These are phyloP conservation scores for Chrysoporthe austroafricana DNA, from an alignment of 2,329 filamentous ascomycete genomes.

Conservation along the genomic window DNA sequence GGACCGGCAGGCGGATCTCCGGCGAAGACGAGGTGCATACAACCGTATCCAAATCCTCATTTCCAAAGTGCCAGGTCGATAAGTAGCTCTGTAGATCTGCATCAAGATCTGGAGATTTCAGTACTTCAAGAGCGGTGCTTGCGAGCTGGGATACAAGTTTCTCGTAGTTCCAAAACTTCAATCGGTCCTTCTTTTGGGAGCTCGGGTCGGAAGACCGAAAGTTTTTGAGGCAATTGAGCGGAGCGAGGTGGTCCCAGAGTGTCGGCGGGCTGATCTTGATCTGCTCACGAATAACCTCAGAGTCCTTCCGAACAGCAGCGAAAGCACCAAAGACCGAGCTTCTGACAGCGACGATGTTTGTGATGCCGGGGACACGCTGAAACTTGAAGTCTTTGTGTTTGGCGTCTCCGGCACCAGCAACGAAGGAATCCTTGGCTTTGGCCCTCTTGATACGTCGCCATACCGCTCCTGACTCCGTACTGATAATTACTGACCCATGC, in stretches of 20 bases:
- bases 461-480: conserved; percentile 88
- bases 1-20: conserved; percentile 75
- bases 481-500: conserved; percentile 92
- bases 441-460: conserved; percentile 85
- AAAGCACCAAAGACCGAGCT: conserved; percentile 91
- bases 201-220: conserved; percentile 53
- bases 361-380: conserved; percentile 84
- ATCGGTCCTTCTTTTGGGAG: conserved; percentile 42
- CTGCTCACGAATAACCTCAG: conserved; percentile 74
- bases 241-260: conserved; percentile 74
- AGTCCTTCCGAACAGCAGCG: conserved; percentile 83
- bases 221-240: conserved; percentile 69
- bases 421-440: conserved; percentile 73
- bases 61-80: conserved; percentile 41
- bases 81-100: conserved; percentile 61
- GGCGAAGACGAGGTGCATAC: conserved; percentile 65
- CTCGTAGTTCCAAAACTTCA: conserved; percentile 46
- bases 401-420: conserved; percentile 52
- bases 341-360: conserved; percentile 79
- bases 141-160: conserved; percentile 58
- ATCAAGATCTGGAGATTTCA: conserved; percentile 70
- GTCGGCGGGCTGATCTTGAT: conserved; percentile 68
- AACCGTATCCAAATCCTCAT: conserved; percentile 48
- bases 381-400: conserved; percentile 94
- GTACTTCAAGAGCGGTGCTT: conserved; percentile 53